These are phyloP conservation scores for Adenanthera pavonina DNA, from an alignment of 306 rosid genomes.

Conservation along the genomic window DNA sequence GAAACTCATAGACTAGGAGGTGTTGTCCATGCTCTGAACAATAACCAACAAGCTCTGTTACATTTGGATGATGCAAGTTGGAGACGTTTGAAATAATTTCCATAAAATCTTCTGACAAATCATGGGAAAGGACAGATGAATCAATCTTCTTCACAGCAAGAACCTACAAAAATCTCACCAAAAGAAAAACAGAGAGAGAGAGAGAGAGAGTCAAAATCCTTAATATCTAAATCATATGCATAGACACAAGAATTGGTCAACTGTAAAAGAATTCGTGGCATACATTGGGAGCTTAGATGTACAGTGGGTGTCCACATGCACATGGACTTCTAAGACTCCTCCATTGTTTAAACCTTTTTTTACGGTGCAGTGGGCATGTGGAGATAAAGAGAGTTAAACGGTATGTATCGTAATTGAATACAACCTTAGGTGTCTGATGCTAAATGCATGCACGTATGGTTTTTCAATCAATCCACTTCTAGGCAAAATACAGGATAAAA, in stretches of 20 bases:
- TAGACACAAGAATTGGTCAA: constrained; percentile 22
- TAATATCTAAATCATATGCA: constrained; percentile 6
- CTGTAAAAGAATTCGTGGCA: constrained; percentile 6
- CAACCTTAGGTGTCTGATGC: background rate
- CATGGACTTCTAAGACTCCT: constrained; percentile 18
- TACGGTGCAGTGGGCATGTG: background rate
- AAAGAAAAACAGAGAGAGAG: background rate
- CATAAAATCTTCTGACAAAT: constrained; percentile 63
- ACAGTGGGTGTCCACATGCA: background rate
- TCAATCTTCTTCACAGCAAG: constrained; percentile 95
- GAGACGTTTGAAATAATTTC: constrained; percentile 79
- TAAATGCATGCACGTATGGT: background rate
- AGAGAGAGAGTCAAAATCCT: constrained; percentile 36
- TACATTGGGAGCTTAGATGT: constrained; percentile 1
- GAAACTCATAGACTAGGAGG: constrained; percentile 87
- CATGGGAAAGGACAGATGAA: constrained; percentile 69
- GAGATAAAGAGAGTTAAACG: background rate
- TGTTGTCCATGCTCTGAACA: constrained; percentile 97
- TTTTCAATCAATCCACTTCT: constrained; percentile 2
- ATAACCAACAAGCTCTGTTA: constrained; percentile 91
- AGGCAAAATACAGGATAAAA: constrained; percentile 2
- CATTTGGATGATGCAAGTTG: constrained; percentile 84
- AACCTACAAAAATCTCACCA: constrained; percentile 61
- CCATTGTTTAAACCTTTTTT: background rate
- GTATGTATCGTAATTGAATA: background rate